Base-by-base conservation (phyloP, 2,329 filamentous ascomycete genomes). In the Pseudophaeomoniella oleicola region DNA sequence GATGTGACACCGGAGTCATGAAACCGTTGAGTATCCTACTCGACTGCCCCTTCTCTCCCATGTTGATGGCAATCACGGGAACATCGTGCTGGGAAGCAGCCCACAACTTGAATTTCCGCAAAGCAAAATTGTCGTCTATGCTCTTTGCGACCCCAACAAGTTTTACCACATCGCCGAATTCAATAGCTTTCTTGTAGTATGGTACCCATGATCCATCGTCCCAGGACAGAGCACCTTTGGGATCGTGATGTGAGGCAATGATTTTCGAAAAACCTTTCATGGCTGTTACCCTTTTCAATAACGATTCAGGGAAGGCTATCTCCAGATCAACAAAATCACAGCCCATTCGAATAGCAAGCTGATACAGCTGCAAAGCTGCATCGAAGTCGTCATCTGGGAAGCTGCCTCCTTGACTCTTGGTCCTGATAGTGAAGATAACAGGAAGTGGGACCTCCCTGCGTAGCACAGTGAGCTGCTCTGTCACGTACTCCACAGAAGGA, bases 221-320 rank as follows among this genome's bases (percentile, higher is more conserved):
- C 90, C 90, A 98, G 2, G 83, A 88, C 13, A 96, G 65, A 15
- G 69, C 66, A 5, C 80, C 80, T 38, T 71, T 62, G 0, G 86
- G 83, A 54, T 98, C 90, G 55, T 98, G 90, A 55, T 98, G 88
- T 1, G 90, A 98, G 5, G 88, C 86, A 48, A 98, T 93, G 51
- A 98, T 82, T 42, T 77, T 80, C 1, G 84, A 85, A 44, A 72
- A 69, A 2, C 79, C 78, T 54, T 83, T 81, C 44, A 67, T 72
- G 37, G 78, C 72, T 0, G 72, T 68, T 3, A 94, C 68, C 11
- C 71, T 64, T 32, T 78, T 71, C 18, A 94, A 68, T 19, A 92
- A 65, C n/a, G 76, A 64, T 35, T 84, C 75, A 0, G 86, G 80
- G 56, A 87, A 80, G 2, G 40, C 42, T 59, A 96, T 81, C 56